Evolutionary conservation across 73 alveolate species (phyloP), one percentile per base, ranked within the genome.

Genomic region (Paramecium tetraurelia): DNA sequence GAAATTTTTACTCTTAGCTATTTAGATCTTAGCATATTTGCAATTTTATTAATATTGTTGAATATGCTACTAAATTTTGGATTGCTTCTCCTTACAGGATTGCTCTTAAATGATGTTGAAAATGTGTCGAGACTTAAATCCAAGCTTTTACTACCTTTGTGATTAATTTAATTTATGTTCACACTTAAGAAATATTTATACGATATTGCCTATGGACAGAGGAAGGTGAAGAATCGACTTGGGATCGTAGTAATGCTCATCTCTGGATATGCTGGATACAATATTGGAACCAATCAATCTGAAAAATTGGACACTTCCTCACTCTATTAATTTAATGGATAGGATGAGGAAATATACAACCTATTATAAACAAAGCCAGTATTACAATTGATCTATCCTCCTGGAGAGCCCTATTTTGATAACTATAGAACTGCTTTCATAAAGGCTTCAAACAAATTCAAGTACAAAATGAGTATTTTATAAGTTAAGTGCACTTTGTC

Each of bases 391-490:
- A 36, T 72, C 35, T 72, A 72, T 36, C 59, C 59, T 4, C 86
- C 86, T 16, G 86, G 86, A 72, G 86, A 72, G 18, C 86, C 86
- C n/a, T 36, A 40, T 9, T 72, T 72, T 38, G 86, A 72, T 36
- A 72, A 36, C 7, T 72, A 36, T 72, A 33, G 86, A 72, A 40
- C 59, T 36, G 58, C 40, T 35, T 33, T 72, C 8, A 72, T 72
- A 12, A 72, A 40, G n/a, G 86, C 86, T 8, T 31, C 86, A 9
- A 35, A 11, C 14, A 18, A 35, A 35, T 72, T 72, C 12, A 38
- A 72, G 86, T 72, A 72, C 20, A 12, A 72, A 10, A 36, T 35
- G 14, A 36, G 0, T 72, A 35, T 35, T 29, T 36, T 35, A 33
- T 35, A 11, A 21, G 86, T 36, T 14, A 72, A 36, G 86, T 72